Evolutionary conservation across 2,329 filamentous ascomycete species (phyloP).

Genomic region (Westerdykella aurantiaca): DNA sequence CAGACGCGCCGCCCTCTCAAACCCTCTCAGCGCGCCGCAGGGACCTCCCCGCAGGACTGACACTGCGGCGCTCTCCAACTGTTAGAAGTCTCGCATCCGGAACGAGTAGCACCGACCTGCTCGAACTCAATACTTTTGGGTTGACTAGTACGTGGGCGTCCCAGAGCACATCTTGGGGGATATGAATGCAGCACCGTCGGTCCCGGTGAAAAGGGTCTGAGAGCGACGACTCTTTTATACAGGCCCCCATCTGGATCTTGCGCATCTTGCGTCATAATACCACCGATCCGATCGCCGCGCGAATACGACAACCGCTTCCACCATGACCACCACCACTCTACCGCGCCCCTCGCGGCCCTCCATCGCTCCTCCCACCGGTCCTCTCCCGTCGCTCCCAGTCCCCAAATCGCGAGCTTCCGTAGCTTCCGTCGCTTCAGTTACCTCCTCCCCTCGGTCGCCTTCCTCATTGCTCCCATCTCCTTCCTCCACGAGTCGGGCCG

Average conservation of each 20-base stretch:
- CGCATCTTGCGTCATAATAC: not conserved
- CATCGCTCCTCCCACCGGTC: conserved; percentile 63
- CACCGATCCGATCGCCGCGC: not conserved
- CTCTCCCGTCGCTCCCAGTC: conserved; percentile 68
- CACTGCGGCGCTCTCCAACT: conserved; percentile 7
- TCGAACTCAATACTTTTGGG: no score
- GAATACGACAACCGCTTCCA: conserved; percentile 2
- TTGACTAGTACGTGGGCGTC: not conserved
- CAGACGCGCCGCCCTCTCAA: conserved; percentile 1
- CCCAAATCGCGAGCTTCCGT: conserved; percentile 61
- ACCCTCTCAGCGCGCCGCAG: conserved; percentile 4
- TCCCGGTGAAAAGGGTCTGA: not conserved
- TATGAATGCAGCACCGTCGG: conserved; percentile 18
- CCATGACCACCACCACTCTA: conserved; percentile 53
- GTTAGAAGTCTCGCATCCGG: not conserved
- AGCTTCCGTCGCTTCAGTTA: conserved; percentile 40
- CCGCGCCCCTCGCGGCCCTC: conserved; percentile 58
- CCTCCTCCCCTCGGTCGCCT: conserved; percentile 21
- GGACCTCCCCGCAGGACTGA: conserved; percentile 13
- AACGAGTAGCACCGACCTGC: no score
- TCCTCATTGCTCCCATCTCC: conserved; percentile 26
- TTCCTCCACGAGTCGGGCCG: conserved; percentile 19
- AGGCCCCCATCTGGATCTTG: not conserved
- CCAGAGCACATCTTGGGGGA: conserved; percentile 7
- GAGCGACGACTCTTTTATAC: not conserved